Conservation (phyloP, 345 rosid species). For the Hibiscus mutabilis region DNA sequence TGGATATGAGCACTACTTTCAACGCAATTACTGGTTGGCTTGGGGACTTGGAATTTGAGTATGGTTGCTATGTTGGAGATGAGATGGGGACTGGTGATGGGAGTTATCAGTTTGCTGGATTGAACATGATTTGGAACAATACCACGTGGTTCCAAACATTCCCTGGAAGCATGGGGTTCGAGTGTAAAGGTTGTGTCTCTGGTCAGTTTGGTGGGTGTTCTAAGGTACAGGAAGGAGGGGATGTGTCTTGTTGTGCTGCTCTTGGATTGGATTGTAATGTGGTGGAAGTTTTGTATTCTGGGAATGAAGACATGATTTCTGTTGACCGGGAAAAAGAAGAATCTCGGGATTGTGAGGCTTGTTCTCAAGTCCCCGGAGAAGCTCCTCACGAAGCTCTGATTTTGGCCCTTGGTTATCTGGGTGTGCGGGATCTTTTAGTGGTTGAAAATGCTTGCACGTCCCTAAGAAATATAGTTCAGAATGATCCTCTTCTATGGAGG, state of each 20-base stretch:
- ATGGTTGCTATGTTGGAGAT: conserved; percentile 34
- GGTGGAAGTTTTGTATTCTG: conserved; percentile 26
- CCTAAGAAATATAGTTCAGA: conserved; percentile 37
- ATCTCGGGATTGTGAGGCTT: conserved; percentile 18
- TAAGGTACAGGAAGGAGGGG: conserved; percentile 36
- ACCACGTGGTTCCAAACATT: conserved; percentile 59
- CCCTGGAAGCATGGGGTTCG: conserved; percentile 33
- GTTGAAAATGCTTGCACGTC: conserved; percentile 68
- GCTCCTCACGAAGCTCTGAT: conserved; percentile 48
- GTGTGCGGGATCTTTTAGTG: conserved; percentile 62
- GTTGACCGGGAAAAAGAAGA: conserved; percentile 19
- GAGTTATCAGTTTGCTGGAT: conserved; percentile 60
- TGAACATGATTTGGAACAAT: conserved; percentile 73
- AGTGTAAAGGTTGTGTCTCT: conserved; percentile 14
- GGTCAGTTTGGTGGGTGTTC: conserved; percentile 24
- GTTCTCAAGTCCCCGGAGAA: conserved; percentile 26
- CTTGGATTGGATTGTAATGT: conserved; percentile 24
- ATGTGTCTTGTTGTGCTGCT: conserved; percentile 15
- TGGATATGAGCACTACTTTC: conserved; percentile 76
- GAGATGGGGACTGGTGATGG: conserved; percentile 35
- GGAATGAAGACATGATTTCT: conserved; percentile 17
- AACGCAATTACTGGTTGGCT: conserved; percentile 82
- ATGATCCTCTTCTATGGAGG: conserved; percentile 69
- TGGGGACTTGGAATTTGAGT: conserved; percentile 69
- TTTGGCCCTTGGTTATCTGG: conserved; percentile 57